These are phyloP conservation scores for Cucumis hystrix DNA, from an alignment of 306 rosid species.

Conservation along the genomic window DNA sequence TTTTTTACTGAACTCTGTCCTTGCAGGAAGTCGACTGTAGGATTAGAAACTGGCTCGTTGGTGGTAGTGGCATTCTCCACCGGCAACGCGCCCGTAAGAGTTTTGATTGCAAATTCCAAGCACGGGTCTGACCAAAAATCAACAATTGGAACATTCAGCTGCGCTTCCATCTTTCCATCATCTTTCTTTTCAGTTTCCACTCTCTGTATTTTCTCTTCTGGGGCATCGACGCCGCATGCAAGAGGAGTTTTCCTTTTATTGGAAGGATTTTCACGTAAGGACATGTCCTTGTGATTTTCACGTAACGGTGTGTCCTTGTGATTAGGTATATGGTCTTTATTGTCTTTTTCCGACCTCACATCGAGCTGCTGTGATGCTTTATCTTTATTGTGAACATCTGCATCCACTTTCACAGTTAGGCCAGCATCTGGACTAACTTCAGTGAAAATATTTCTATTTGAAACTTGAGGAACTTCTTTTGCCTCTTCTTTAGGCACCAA, in stretches of 20 bases:
- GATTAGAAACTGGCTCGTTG: slow-evolving; percentile 11
- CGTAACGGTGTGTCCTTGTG: background rate
- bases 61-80: slow-evolving; percentile 23
- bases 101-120: slow-evolving; percentile 38
- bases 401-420: slow-evolving; percentile 10
- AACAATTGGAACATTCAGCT: slow-evolving; percentile 17
- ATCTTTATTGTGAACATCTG: slow-evolving; percentile 3
- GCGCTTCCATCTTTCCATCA: slow-evolving; percentile 21
- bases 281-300: background rate
- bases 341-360: slow-evolving; percentile 12
- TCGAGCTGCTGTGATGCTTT: slow-evolving; percentile 14
- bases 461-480: slow-evolving; percentile 24
- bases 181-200: slow-evolving; percentile 23
- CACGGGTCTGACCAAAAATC: slow-evolving; percentile 30
- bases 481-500: slow-evolving; percentile 16
- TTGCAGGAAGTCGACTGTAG: slow-evolving; percentile 18
- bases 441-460: slow-evolving; percentile 24
- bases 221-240: slow-evolving; percentile 19
- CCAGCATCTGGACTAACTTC: slow-evolving; percentile 18
- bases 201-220: slow-evolving; percentile 19
- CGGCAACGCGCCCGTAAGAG: slow-evolving; percentile 60
- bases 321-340: slow-evolving; percentile 1
- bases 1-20: slow-evolving; percentile 15
- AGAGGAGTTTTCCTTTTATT: slow-evolving; percentile 12
- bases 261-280: background rate